phyloP scores from a whole-genome alignment of 1,284 basidiomycete species.

The Leccinum griseonigrum region DNA sequence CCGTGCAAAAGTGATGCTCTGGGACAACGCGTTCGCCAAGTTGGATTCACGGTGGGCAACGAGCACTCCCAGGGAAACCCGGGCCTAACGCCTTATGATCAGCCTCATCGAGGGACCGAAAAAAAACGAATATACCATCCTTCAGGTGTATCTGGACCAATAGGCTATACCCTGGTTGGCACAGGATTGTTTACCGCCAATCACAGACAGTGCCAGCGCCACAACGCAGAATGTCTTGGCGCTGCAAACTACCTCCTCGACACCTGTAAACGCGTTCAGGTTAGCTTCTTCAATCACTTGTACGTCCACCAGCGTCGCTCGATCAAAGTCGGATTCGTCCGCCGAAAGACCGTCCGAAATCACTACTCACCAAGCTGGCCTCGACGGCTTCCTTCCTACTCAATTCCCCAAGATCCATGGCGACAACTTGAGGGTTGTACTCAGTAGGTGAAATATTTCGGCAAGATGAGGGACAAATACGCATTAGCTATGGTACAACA shows the following conservation, averaged over 20 bases:
- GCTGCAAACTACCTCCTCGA: constrained; percentile 73
- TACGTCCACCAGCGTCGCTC: no score
- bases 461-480: constrained; percentile 51
- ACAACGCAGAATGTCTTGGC: constrained; percentile 69
- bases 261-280: constrained; percentile 42
- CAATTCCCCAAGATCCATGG: constrained; percentile 64
- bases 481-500: no score
- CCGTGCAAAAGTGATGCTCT: no score
- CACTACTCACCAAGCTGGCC: constrained; percentile 47
- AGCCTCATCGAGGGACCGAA: no score
- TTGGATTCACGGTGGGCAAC: no score
- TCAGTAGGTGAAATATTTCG: constrained; percentile 78
- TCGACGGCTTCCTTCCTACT: constrained; percentile 63
- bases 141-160: constrained; percentile 57
- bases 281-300: constrained; percentile 37
- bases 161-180: constrained; percentile 58
- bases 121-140: constrained; percentile 56
- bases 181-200: constrained; percentile 75
- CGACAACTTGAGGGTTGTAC: constrained; percentile 63
- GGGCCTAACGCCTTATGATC: no score
- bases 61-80: no score
- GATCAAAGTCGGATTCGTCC: not conserved
- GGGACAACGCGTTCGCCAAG: no score
- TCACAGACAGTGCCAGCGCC: constrained; percentile 73
- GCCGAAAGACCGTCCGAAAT: not conserved